Conservation (phyloP, 139 green algal species). For the Chlorella sp. region DNA sequence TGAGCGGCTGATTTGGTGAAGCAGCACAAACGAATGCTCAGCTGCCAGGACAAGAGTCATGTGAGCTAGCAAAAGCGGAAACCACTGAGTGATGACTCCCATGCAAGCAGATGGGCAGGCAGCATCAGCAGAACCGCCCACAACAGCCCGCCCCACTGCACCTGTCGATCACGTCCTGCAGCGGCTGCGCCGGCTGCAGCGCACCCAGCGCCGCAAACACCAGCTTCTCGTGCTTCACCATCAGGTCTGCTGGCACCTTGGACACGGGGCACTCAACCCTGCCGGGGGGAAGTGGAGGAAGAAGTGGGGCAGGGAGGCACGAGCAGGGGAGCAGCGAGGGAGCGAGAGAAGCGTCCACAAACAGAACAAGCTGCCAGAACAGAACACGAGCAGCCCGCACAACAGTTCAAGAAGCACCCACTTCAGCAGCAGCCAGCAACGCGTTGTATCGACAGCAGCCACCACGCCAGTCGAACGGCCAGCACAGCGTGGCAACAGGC, state of each 20-base stretch:
- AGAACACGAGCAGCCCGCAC: not conserved
- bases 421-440: not conserved
- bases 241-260: not conserved
- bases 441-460: not conserved
- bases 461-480: not conserved
- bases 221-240: constrained; percentile 15
- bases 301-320: not conserved
- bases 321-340: not conserved
- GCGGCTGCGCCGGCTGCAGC: not conserved
- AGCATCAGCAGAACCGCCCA: not conserved
- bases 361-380: not conserved
- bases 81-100: no score
- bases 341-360: not conserved
- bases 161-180: not conserved
- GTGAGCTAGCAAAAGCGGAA: not conserved
- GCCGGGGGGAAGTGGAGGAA: not conserved
- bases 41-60: not conserved
- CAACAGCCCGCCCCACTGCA: not conserved
- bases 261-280: not conserved
- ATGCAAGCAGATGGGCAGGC: not conserved
- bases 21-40: not conserved
- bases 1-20: not conserved
- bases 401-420: not conserved
- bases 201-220: not conserved
- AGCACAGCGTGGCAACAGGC: not conserved